A percentile compares a stretch with the other conserved stretches of the same genome.
Conservation (phyloP, 805 yeast genomes). For the Debaryomyces castellii region DNA sequence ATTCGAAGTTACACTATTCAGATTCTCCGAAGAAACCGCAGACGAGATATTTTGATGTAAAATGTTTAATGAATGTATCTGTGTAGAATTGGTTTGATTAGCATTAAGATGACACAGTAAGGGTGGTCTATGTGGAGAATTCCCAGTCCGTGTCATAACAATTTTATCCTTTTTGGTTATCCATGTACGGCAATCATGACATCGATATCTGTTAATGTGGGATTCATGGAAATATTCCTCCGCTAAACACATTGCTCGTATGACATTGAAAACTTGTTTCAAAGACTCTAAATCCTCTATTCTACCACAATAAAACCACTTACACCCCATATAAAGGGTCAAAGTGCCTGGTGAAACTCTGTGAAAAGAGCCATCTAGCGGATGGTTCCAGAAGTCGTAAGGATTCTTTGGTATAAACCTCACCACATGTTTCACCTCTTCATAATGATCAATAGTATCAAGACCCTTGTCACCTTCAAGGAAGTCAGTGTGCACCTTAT, state of each 20-base stretch:
- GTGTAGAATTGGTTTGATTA: neutral
- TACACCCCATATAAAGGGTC: neutral
- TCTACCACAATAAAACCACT: neutral
- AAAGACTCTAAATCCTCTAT: neutral
- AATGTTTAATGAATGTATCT: neutral
- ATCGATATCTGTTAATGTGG: neutral
- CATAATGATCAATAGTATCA: neutral
- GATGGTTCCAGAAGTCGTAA: neutral
- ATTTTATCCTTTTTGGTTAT: neutral
- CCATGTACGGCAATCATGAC: neutral
- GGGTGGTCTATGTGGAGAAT: neutral
- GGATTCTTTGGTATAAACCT: neutral
- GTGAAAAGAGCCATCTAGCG: neutral
- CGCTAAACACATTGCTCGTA: neutral
- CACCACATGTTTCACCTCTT: neutral
- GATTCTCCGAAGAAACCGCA: neutral
- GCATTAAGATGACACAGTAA: neutral
- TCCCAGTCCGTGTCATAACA: neutral
- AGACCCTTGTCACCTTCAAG: neutral
- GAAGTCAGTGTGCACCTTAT: neutral
- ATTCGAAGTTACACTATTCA: neutral
- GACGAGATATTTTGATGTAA: neutral
- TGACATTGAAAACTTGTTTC: neutral
- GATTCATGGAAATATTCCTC: neutral
- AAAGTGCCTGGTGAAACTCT: neutral